phyloP scores from a whole-genome alignment of 345 rosid genomes.

The Microcos paniculata region DNA sequence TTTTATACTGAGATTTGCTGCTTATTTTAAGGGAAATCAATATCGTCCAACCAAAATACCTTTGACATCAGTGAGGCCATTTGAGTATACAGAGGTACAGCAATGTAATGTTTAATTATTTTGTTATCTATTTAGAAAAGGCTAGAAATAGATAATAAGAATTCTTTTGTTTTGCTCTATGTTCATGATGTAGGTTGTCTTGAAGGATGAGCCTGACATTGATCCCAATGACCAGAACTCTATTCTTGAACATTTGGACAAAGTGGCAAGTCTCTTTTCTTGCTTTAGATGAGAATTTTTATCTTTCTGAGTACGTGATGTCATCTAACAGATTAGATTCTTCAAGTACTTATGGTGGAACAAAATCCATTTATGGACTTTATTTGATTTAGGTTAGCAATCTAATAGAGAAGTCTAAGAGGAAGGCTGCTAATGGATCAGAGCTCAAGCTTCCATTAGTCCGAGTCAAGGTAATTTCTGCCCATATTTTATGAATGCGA shows the following conservation, averaged over 20 bases:
- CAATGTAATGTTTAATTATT: constrained; percentile 4
- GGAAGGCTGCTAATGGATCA: constrained; percentile 52
- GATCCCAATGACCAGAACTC: constrained; percentile 95
- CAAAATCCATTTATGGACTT: neutral
- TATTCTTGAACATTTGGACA: constrained; percentile 88
- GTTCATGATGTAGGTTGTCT: constrained; percentile 57
- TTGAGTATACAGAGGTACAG: constrained; percentile 84
- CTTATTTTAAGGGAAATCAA: constrained; percentile 71
- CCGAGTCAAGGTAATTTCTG: constrained; percentile 74
- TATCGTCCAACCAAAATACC: constrained; percentile 98
- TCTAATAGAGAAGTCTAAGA: constrained; percentile 76
- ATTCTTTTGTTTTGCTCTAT: constrained; percentile 26
- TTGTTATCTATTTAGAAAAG: neutral
- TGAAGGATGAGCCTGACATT: constrained; percentile 82
- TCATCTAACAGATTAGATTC: neutral
- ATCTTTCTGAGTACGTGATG: constrained; percentile 3
- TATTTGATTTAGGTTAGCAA: constrained; percentile 54
- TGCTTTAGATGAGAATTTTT: constrained; percentile 20
- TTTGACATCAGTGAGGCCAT: constrained; percentile 91
- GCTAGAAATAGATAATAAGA: neutral
- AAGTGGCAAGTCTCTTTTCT: constrained; percentile 57
- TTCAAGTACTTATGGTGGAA: neutral
- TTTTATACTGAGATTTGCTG: constrained; percentile 8
- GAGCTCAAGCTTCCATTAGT: constrained; percentile 84
- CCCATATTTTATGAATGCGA: neutral